Base-by-base conservation (phyloP, 441 rosid species). In the Kokia cookei region DNA sequence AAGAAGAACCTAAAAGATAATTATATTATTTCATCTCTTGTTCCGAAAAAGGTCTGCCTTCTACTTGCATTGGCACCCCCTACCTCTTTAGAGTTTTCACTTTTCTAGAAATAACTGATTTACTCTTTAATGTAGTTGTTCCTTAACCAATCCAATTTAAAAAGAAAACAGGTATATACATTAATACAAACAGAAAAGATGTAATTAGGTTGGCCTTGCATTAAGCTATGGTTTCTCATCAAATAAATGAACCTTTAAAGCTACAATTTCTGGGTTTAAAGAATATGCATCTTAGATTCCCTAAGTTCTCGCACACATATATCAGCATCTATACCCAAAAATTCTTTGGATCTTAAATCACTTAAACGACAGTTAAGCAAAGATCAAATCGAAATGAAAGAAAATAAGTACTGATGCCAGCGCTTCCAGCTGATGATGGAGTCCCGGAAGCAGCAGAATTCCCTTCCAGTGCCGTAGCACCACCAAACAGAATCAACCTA, bases 401-500 rank as follows among this genome's bases (percentile, higher is more conserved):
- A 6, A 22, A 55, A 76, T 57, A 24, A 22, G 77, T 89, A 95
- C 99, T 81, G 80, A 95, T 95, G 82, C 98, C 98, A 10, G 98
- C 97, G 79, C 90, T 92, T 80, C 98, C 99, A 60, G 99, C 95
- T 0, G 94, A 88, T 15, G 99, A 85, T 17, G 98, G 98, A 45
- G 99, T 80, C 54, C 98, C 98, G 0, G 97, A 76, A 65, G 97
- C 89, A 1, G 88, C 93, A 26, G 98, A 89, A 76, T 92, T 96
- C 47, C 99, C 98, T 85, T 93, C 99, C 4, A 96, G 97, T 7
- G 98, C 97, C 0, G 99, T 96, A 62, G 99, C 99, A 65, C 99
- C 98, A 26, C 98, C 99, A 6, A 96, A 96, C 80, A 96, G 83
- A 73, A 96, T 89, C 82, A 96, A 82, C 82, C 97, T 86, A 0